These are phyloP conservation scores for Paecilomyces niveus DNA, from an alignment of 2,329 filamentous ascomycete species.

Conservation along the genomic window DNA sequence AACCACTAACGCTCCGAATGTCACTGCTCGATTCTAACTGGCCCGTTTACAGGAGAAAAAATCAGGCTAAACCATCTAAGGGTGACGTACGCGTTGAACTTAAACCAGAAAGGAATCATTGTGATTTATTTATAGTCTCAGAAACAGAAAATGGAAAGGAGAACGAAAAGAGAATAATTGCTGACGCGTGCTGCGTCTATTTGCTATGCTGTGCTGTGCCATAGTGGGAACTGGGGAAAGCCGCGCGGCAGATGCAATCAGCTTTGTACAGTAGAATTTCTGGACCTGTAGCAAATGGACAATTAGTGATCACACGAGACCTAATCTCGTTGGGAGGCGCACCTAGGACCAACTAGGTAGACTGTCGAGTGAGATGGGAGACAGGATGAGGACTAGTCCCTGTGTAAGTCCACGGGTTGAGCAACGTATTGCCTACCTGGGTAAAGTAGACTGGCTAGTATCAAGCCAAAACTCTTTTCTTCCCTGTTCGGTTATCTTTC, in stretches of 20 bases:
- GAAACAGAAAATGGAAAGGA: neutral
- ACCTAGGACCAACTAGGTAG: no score
- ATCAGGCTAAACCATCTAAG: neutral
- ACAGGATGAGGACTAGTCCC: no score
- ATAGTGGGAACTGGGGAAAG: neutral
- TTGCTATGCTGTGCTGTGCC: neutral
- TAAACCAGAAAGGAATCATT: neutral
- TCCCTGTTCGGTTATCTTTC: neutral
- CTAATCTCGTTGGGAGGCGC: no score
- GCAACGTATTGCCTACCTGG: no score
- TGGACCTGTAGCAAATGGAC: no score
- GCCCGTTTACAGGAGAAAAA: neutral
- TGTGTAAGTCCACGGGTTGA: no score
- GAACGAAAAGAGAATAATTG: neutral
- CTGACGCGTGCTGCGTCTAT: neutral
- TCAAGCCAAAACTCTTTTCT: no score
- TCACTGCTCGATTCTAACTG: neutral
- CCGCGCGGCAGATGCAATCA: neutral
- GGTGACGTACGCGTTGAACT: neutral
- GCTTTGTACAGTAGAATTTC: neutral
- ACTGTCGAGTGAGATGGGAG: no score
- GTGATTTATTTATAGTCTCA: neutral
- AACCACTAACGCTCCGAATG: neutral
- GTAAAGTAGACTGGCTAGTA: no score
- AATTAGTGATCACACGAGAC: no score